Evolutionary conservation across 1,284 basidiomycete genomes (phyloP).

Genomic region (Salmacisia buchloeana): DNA sequence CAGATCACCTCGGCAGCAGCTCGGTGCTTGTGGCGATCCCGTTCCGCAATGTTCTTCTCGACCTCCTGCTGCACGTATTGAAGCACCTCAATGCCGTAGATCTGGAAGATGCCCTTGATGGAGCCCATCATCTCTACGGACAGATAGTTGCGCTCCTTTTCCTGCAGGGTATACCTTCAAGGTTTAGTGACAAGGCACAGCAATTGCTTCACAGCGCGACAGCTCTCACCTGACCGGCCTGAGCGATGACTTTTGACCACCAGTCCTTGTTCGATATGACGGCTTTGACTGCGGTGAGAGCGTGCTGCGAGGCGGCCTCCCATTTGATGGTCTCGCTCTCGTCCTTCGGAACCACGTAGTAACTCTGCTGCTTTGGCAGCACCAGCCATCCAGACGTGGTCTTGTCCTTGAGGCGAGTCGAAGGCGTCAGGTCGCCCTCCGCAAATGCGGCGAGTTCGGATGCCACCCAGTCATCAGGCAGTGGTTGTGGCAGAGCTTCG

Average conservation of each 20-base stretch:
- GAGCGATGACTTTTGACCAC: conserved; percentile 55
- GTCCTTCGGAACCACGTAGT: conserved; percentile 59
- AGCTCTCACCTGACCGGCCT: conserved; percentile 15
- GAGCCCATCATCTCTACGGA: conserved; percentile 53
- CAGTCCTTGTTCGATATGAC: conserved; percentile 60
- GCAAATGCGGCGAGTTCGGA: conserved; percentile 57
- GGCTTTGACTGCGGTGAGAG: conserved; percentile 61
- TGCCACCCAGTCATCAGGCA: conserved; percentile 57
- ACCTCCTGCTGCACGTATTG: conserved; percentile 61
- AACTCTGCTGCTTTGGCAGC: conserved; percentile 70
- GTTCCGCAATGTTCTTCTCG: conserved; percentile 60
- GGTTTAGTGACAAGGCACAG: too few relatives aligned
- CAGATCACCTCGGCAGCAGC: conserved; percentile 80
- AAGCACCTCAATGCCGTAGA: conserved; percentile 59
- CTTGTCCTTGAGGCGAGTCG: conserved; percentile 66
- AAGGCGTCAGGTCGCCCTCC: conserved; percentile 40
- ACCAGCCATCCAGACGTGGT: conserved; percentile 75
- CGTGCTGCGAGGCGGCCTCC: conserved; percentile 62
- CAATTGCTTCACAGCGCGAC: neutral
- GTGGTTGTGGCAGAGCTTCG: conserved; percentile 31
- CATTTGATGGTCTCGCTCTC: conserved; percentile 60
- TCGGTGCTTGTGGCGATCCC: conserved; percentile 83
- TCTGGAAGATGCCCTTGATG: conserved; percentile 56
- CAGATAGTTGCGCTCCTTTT: conserved; percentile 44
- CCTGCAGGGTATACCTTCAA: conserved; percentile 22